Evolutionary conservation across 305 asterid genomes (phyloP), one percentile per base, ranked within the genome.

Genomic region (Fraxinus platypoda): DNA sequence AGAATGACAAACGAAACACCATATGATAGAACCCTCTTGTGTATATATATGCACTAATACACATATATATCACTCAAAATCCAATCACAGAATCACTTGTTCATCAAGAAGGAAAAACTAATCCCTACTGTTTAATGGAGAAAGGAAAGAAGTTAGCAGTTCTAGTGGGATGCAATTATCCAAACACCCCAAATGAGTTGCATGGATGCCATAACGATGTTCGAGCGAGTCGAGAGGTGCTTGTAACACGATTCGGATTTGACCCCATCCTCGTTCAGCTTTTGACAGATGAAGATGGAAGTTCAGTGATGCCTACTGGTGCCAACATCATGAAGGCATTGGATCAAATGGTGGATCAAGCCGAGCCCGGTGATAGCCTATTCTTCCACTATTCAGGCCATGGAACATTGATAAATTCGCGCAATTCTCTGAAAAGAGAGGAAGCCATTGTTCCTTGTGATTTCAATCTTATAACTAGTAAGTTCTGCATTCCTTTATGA

Each of bases 321-420:
- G 91, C 90, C 84, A 95, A 91, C 84, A 90, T 95, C 85, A 91
- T 87, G 91, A 87, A 83, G 57, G 95, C 94, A 72, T 88, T 95
- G 8, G 62, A 78, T n/a, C 52, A 35, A 28, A 93, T 95, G 97
- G 88, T 91, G 30, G 92, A 89, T 80, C 85, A 23, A 81, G 97
- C 97, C 59, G 81, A 88, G 52, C 84, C 88, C 35, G 93, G 95
- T 1, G 98, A 93, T 76, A 85, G 86, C 49, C 84, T 95, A 80
- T 92, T 90, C 89, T 92, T 93, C 81, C 98, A 93, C 86, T 93
- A 91, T 85, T 93, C 97, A 4, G 98, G 98, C 49, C 98, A 95
- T 76, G 98, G 98, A 17, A 92, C 98, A 62, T 71, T 88, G 84
- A 83, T 85, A 82, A 89, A 87, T 66, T 76, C 87, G 13, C 83